A percentile compares a stretch with the other conserved stretches of the same genome.
phyloP scores from a whole-genome alignment of 1,284 basidiomycete species.

The Puccinia polysora region DNA sequence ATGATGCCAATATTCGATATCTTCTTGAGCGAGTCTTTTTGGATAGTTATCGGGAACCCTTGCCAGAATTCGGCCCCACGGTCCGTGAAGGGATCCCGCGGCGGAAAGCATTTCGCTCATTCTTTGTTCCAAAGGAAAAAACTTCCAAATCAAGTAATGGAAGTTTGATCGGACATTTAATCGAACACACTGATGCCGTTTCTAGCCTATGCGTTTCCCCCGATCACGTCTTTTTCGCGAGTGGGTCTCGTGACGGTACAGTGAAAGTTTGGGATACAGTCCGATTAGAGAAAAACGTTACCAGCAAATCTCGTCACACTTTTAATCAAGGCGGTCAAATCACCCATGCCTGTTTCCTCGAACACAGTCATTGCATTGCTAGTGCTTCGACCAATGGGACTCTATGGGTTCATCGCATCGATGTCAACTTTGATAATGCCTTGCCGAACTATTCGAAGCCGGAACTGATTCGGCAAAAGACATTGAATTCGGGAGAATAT shows the following conservation, averaged over 20 bases:
- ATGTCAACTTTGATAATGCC: slow-evolving; percentile 49
- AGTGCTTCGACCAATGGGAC: slow-evolving; percentile 54
- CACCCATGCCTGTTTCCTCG: slow-evolving; percentile 51
- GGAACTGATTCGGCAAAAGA: slow-evolving; percentile 53
- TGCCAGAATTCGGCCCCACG: slow-evolving; percentile 80
- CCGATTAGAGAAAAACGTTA: slow-evolving; percentile 69
- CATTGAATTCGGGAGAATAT: slow-evolving; percentile 52
- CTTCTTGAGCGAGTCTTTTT: slow-evolving; percentile 77
- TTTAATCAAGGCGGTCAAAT: slow-evolving; percentile 53
- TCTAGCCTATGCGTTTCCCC: slow-evolving; percentile 80
- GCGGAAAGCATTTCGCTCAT: slow-evolving; percentile 53
- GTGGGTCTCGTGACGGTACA: slow-evolving; percentile 76
- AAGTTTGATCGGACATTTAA: slow-evolving; percentile 75
- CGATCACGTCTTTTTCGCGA: slow-evolving; percentile 89
- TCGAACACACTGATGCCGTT: slow-evolving; percentile 73
- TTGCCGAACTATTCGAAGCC: slow-evolving; percentile 54
- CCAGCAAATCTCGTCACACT: slow-evolving; percentile 54
- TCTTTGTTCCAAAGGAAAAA: slow-evolving; percentile 50
- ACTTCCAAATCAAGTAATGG: slow-evolving; percentile 59
- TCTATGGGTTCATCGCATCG: slow-evolving; percentile 54
- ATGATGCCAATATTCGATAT: slow-evolving; percentile 77
- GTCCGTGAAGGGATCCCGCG: slow-evolving; percentile 57
- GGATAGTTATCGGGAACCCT: slow-evolving; percentile 72
- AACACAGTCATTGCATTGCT: slow-evolving; percentile 54
- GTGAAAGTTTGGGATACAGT: slow-evolving; percentile 79